Evolutionary conservation across 768 basidiomycete genomes (phyloP).

Genomic region (Agaricus sinodeliciosus): DNA sequence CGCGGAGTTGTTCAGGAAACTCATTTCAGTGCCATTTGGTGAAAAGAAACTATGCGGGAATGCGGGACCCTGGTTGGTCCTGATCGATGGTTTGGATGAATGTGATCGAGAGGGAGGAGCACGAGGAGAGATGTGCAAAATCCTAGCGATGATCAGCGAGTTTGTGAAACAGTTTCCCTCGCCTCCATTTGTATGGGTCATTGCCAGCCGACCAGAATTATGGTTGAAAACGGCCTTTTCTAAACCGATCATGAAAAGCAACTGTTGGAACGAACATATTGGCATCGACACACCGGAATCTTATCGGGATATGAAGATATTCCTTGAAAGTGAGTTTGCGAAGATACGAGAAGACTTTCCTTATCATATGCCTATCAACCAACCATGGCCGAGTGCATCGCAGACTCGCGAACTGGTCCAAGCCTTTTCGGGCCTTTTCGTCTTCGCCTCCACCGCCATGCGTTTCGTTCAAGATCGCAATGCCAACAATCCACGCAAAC

Average conservation of each 20-base stretch:
- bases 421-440: constrained; percentile 1
- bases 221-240: neutral
- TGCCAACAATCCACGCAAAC: neutral
- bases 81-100: constrained; percentile 5
- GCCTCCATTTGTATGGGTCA: constrained; percentile 4
- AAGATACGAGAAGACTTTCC: neutral
- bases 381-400: neutral
- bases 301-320: neutral
- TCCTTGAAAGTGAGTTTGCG: neutral
- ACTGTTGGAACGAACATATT: neutral
- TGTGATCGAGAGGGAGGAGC: neutral
- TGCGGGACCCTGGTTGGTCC: neutral
- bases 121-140: neutral
- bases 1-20: neutral
- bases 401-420: neutral
- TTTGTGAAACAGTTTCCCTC: neutral
- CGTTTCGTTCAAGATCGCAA: neutral
- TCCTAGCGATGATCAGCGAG: neutral
- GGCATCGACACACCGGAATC: constrained; percentile 1
- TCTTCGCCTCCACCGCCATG: neutral
- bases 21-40: neutral
- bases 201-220: neutral
- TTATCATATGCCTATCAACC: neutral
- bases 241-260: neutral
- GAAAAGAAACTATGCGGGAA: neutral